Conservation (phyloP, 176 grass and related monocot genomes). For the Canna indica region DNA sequence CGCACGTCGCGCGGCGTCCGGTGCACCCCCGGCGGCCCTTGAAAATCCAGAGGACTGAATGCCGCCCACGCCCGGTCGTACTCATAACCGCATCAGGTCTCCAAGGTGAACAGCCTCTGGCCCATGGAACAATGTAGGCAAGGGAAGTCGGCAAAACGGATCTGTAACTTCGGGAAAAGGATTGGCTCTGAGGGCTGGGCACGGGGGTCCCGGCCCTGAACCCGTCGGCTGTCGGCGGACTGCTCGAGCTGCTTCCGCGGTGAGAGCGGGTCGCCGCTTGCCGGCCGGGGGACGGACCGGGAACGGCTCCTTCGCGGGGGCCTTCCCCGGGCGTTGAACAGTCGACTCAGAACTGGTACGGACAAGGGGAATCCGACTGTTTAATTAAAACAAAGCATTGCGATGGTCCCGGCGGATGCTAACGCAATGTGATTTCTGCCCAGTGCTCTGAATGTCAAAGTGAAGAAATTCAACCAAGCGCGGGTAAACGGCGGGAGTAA, state of each 20-base stretch:
- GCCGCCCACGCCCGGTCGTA: slow-evolving; percentile 34
- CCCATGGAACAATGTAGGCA: slow-evolving; percentile 39
- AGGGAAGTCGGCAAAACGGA: slow-evolving; percentile 35
- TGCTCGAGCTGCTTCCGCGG: slow-evolving; percentile 13
- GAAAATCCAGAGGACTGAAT: background rate
- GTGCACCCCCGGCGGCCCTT: too few species aligned
- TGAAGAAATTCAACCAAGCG: slow-evolving; percentile 51
- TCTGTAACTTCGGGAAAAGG: slow-evolving; percentile 25
- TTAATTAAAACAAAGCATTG: slow-evolving; percentile 60
- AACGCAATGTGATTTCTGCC: slow-evolving; percentile 54
- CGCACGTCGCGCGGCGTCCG: too few species aligned
- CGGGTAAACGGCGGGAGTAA: slow-evolving; percentile 41
- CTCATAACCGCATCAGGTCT: slow-evolving; percentile 37
- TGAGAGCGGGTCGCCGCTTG: slow-evolving; percentile 17
- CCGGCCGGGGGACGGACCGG: slow-evolving; percentile 13
- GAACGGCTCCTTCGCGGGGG: too few species aligned
- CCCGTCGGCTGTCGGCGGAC: slow-evolving; percentile 1
- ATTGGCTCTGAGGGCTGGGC: slow-evolving; percentile 23
- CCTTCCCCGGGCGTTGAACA: slow-evolving; percentile 40
- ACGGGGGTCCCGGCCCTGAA: slow-evolving; percentile 13
- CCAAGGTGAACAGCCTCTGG: slow-evolving; percentile 38
- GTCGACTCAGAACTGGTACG: slow-evolving; percentile 43
- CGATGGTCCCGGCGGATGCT: slow-evolving; percentile 43
- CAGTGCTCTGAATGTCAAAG: slow-evolving; percentile 72
- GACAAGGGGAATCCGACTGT: slow-evolving; percentile 51